These are phyloP conservation scores for Trichocomaceae sp. DNA, from an alignment of 2,329 filamentous ascomycete genomes.

Conservation along the genomic window DNA sequence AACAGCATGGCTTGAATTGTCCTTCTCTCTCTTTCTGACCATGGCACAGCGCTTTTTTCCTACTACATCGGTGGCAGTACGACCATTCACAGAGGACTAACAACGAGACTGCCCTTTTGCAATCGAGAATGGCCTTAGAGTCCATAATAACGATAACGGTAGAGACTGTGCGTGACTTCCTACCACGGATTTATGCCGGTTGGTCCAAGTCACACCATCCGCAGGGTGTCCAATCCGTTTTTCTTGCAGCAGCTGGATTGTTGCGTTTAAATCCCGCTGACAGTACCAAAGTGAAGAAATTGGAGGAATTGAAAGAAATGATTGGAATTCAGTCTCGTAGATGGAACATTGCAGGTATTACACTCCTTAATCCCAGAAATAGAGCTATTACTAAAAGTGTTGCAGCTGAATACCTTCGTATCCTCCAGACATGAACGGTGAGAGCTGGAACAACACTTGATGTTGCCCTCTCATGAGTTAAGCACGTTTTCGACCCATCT, in stretches of 20 bases:
- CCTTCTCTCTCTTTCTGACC: too few relatives aligned
- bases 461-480: too few relatives aligned
- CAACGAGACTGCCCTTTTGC: background rate
- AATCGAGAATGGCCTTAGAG: background rate
- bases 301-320: background rate
- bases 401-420: too few relatives aligned
- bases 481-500: too few relatives aligned
- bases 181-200: conserved; percentile 1
- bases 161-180: background rate
- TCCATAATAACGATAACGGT: background rate
- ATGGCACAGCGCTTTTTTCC: background rate
- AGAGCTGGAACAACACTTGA: too few relatives aligned
- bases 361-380: too few relatives aligned
- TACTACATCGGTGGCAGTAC: background rate
- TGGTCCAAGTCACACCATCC: conserved; percentile 3
- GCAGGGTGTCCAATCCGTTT: background rate
- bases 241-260: background rate
- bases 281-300: background rate
- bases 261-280: background rate
- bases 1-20: background rate
- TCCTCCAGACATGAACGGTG: too few relatives aligned
- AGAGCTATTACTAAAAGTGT: too few relatives aligned
- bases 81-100: background rate
- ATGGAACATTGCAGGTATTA: conserved; percentile 3
- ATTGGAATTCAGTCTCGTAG: background rate